Base-by-base conservation (phyloP, 1,284 basidiomycete genomes). In the Trichosporon inkin region DNA sequence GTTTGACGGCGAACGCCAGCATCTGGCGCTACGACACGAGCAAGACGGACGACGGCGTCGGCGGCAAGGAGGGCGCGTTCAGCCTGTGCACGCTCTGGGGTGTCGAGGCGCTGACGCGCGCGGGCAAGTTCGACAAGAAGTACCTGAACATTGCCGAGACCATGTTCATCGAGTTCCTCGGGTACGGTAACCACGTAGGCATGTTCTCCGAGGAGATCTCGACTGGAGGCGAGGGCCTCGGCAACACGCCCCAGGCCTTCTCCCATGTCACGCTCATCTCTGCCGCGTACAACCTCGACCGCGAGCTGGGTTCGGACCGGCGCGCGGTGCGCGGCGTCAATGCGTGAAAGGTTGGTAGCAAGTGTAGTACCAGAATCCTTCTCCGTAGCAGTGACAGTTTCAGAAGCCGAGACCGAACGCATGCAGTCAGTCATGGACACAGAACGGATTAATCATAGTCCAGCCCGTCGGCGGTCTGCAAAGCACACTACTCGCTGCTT, bases 41-140 rank as follows among this genome's bases (percentile, higher is more conserved):
- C 32, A 88, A 88, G 73, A 84, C 89, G 0, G 86, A 90, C 61
- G 93, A 95, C 71, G 93, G 92, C 7, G 90, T 95, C 17, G 92
- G 92, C 6, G 92, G 93, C 1, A 90, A 92, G 66, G 92, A 93
- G 77, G 92, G 92, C n/a, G 77, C 79, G 0, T 81, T 81, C 67
- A 75, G 76, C 1, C 64, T 81, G 39, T 74, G 69, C 59, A 72
- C 68, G 7, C 66, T 67, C 38, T 72, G 90, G 90, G 88, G 88
- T 64, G 82, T 94, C 54, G 92, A 95, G 71, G 91, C 91, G 0
- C 79, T 94, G 61, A 90, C 90, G 0, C 82, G 92, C 3, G 92
- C 88, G 0, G 91, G 91, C 1, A 84, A 88, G 61, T 89, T 84
- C 67, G 86, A 94, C 67, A 67, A 65, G 39, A 80, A 79, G 58